These are phyloP conservation scores for Aspergillus biplanus DNA, from an alignment of 495 filamentous ascomycete genomes.

Conservation along the genomic window DNA sequence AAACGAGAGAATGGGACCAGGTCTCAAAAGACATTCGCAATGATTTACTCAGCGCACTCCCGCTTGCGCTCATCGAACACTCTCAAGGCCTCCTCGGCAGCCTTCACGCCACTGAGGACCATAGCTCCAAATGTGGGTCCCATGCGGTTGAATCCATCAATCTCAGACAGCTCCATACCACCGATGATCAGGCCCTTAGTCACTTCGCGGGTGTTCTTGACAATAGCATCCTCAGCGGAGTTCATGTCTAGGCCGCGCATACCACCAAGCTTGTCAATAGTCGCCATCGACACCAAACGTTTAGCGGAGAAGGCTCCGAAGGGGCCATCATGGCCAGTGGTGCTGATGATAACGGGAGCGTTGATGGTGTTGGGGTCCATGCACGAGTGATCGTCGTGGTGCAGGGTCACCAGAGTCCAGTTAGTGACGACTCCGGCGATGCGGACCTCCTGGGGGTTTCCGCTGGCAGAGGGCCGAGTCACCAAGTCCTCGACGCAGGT, in stretches of 20 bases:
- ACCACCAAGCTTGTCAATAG: slow-evolving; percentile 78
- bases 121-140: slow-evolving; percentile 81
- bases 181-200: slow-evolving; percentile 87
- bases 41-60: slow-evolving; percentile 52
- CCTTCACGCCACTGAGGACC: slow-evolving; percentile 83
- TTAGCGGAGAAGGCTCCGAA: slow-evolving; percentile 90
- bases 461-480: slow-evolving; percentile 60
- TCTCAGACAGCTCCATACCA: slow-evolving; percentile 90
- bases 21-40: not conserved
- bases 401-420: slow-evolving; percentile 89
- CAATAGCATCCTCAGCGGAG: slow-evolving; percentile 85
- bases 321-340: slow-evolving; percentile 88
- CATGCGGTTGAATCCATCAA: slow-evolving; percentile 89
- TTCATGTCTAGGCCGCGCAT: slow-evolving; percentile 95
- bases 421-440: slow-evolving; percentile 91
- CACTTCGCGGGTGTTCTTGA: slow-evolving; percentile 85
- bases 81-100: slow-evolving; percentile 78
- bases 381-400: slow-evolving; percentile 90
- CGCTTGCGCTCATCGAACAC: slow-evolving; percentile 77
- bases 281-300: slow-evolving; percentile 79
- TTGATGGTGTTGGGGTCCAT: slow-evolving; percentile 98
- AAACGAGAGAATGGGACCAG: slow-evolving; percentile 3
- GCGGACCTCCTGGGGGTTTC: slow-evolving; percentile 53
- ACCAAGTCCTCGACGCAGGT: slow-evolving; percentile 90
- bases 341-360: slow-evolving; percentile 80